A percentile compares a stretch with the other conserved stretches of the same genome.
Conservation (phyloP, 2,329 filamentous ascomycete species). For the Talaromyces sp. region DNA sequence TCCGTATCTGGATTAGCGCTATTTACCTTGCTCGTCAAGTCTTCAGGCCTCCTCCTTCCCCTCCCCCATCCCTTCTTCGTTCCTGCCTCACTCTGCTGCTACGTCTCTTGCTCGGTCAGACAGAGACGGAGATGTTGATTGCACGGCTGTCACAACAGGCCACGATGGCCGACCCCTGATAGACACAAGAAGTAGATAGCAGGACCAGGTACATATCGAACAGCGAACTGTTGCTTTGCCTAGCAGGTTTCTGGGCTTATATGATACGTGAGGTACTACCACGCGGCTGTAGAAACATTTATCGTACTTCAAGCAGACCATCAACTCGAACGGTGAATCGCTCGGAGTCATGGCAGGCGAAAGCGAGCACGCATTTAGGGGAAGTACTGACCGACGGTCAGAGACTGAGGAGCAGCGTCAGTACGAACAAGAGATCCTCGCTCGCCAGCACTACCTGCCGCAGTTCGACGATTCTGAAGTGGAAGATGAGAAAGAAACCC, state of each 20-base stretch:
- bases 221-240: background rate
- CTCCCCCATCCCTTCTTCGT: background rate
- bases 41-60: background rate
- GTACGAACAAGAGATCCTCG: constrained; percentile 15
- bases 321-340: background rate
- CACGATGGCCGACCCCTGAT: background rate
- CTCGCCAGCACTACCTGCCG: constrained; percentile 6
- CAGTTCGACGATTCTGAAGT: constrained; percentile 3
- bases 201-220: background rate
- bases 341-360: background rate
- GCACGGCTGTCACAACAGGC: background rate
- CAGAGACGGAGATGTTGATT: background rate
- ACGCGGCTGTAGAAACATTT: background rate
- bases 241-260: background rate
- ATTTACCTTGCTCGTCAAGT: background rate
- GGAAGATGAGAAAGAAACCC: constrained; percentile 10
- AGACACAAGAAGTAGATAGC: background rate
- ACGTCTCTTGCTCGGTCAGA: background rate
- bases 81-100: background rate
- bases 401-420: constrained; percentile 14
- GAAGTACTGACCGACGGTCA: constrained; percentile 3
- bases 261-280: background rate
- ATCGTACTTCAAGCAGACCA: background rate
- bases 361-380: background rate
- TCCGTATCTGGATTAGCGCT: background rate